Conservation (phyloP, 106 monocot species). For the Platanthera guangdongensis region DNA sequence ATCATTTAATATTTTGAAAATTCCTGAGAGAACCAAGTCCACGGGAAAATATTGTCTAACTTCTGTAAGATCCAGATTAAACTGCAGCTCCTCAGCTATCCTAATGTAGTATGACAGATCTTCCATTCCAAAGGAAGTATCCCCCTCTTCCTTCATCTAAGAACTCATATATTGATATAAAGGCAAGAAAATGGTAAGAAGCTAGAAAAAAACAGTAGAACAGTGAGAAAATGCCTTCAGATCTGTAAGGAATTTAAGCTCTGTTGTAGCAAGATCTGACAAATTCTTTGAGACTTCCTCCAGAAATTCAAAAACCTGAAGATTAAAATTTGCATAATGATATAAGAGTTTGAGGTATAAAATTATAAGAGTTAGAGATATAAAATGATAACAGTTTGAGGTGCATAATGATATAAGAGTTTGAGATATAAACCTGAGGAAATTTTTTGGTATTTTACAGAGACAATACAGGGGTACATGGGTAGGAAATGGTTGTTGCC, state of each 20-base stretch:
- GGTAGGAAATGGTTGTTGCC: too few relatives aligned
- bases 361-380: not conserved
- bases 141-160: constrained; percentile 83
- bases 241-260: constrained; percentile 75
- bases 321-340: not conserved
- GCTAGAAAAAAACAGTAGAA: not conserved
- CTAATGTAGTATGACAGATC: constrained; percentile 88
- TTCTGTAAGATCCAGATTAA: constrained; percentile 57
- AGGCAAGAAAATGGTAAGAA: not conserved
- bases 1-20: constrained; percentile 87
- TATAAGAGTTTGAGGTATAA: not conserved
- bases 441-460: not conserved
- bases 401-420: not conserved
- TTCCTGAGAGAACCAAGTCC: constrained; percentile 67
- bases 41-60: constrained; percentile 79
- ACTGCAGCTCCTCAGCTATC: constrained; percentile 60
- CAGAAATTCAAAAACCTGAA: constrained; percentile 90
- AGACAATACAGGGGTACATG: too few relatives aligned
- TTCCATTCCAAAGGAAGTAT: constrained; percentile 68
- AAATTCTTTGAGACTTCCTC: constrained; percentile 66
- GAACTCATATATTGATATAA: not conserved
- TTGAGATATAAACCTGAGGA: too few relatives aligned
- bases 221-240: constrained; percentile 53
- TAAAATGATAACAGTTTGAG: not conserved
- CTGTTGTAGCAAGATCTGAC: constrained; percentile 54